These are phyloP conservation scores for Alternaria gaisen DNA, from an alignment of 2,329 filamentous ascomycete species.

Conservation along the genomic window DNA sequence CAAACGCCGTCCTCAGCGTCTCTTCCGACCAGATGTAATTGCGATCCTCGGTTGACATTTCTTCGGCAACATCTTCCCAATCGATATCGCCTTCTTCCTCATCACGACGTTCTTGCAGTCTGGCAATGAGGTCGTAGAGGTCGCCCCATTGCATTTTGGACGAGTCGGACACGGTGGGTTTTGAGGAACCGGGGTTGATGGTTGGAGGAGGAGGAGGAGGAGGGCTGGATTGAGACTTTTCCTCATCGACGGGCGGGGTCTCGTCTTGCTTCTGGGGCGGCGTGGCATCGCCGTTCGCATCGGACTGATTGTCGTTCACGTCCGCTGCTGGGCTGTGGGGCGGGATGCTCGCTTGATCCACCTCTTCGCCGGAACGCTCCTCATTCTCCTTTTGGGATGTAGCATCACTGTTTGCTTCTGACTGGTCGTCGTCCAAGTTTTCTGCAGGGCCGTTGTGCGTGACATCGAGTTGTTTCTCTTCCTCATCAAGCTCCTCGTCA, in stretches of 20 bases:
- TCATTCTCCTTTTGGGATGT: too few species aligned
- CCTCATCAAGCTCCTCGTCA: not conserved
- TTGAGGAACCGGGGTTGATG: not conserved
- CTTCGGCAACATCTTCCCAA: conserved; percentile 36
- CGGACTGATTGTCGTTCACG: not conserved
- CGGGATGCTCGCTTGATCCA: too few species aligned
- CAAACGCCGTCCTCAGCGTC: conserved; percentile 33
- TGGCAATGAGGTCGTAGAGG: conserved; percentile 53
- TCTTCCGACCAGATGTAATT: conserved; percentile 26
- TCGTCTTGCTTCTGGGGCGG: too few species aligned
- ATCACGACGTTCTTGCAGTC: conserved; percentile 32
- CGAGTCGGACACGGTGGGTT: conserved; percentile 17
- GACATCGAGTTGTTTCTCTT: not conserved
- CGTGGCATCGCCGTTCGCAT: not conserved
- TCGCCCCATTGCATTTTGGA: conserved; percentile 53
- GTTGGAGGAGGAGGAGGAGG: not conserved
- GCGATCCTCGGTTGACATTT: not conserved
- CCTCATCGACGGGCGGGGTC: too few species aligned
- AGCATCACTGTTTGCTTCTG: not conserved
- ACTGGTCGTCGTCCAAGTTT: not conserved
- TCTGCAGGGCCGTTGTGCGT: not conserved
- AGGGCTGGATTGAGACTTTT: not conserved
- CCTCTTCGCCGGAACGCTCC: too few species aligned
- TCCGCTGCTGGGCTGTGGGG: too few species aligned
- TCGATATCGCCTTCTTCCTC: conserved; percentile 45